Evolutionary conservation across 2,329 filamentous ascomycete species (phyloP), one percentile per base, ranked within the genome.

Genomic region (Fusarium burgessii): DNA sequence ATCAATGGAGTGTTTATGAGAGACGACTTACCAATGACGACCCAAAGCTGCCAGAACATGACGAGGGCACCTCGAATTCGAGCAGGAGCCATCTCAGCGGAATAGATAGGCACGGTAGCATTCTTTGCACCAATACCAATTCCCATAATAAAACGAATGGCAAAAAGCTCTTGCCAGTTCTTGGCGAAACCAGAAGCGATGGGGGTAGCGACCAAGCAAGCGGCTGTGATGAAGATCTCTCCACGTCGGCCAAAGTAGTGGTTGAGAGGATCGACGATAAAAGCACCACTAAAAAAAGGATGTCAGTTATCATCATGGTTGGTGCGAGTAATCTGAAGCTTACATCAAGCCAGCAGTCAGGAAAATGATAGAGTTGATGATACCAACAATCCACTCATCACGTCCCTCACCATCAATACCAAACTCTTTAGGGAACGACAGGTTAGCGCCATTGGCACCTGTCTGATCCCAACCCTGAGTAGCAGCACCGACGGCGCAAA

Each of bases 11-110:
- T 4, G 2, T 1, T 2, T 7, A 3, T 25, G 7, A 15, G 4
- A 11, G 4, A 9, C 0, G 5, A 13, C 62, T 55, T 50, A 50
- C 83, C 82, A 63, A 90, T 88, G 1, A 86, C 86, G 5, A 87
- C 89, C 88, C 89, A 92, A 81, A 92, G 87, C 69, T 88, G 86
- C 92, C 93, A 95, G 66, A 90, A 91, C 92, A 95, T 95, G 68
- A 95, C 92, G 5, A 96, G 83, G 18, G 91, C 92, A 71, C 92
- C 91, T 74, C 92, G 87, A 56, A 94, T 90, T 7, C 84, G 79
- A 4, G 91, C 89, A 0, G 92, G 92, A 0, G 90, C 86, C 52
- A 89, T 92, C 78, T 94, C 92, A 2, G 92, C 92, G 1, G 91
- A 90, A 73, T 93, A 95, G 33, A 95, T 89, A 0, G 93, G 92